Base-by-base conservation (phyloP, 2,329 filamentous ascomycete genomes). In the Phaeosphaeria sp. region DNA sequence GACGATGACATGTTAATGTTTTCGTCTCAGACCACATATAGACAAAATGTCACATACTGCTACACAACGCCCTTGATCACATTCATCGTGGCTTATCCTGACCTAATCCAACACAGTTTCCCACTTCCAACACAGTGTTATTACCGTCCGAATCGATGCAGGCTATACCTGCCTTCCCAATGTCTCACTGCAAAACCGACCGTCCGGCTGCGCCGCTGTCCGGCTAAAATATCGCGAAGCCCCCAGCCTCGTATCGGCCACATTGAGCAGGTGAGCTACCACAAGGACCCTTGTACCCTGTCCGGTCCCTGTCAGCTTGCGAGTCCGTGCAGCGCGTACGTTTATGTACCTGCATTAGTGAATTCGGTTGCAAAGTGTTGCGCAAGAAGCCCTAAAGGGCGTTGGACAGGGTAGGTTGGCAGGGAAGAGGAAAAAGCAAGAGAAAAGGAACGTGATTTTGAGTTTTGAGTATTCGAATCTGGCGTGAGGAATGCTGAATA, bases 301-400 rank as follows among this genome's bases (percentile, higher is more conserved):
- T 13, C 30, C 15, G 11, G 30, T 36, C 30, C 30, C 30, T 36
- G 30, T 36, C 6, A 39, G 36, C 36, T 8, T 2, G n/a, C 11
- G 9, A 44, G 42, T 18, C 18, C 21, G 42, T 44, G 42, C 46
- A 55, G 52, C 52, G 46, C 52, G 52, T 55, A 55, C 52, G 46
- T 54, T 36, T 36, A 36, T 36, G 30, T 36, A 36, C 30, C 30
- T 36, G 30, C 30, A 36, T 36, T 36, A 36, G 30, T 13, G 11
- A 3, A 3, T 36, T 13, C 30, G 30, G 30, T 36, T 36, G 30
- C 6, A 13, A 13, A 36, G n/a, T 36, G 46, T 43, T 49, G 44
- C 49, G 52, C 52, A n/a, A n/a, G n/a, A 47, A 49, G 25, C 22
- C 22, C 20, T 17, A n/a, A n/a, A n/a, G n/a, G n/a, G 20, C 18